Percentiles rank a stretch among this genome's conserved stretches.
Conservation (phyloP, 768 basidiomycete species). For the Termitomyces sp. region DNA sequence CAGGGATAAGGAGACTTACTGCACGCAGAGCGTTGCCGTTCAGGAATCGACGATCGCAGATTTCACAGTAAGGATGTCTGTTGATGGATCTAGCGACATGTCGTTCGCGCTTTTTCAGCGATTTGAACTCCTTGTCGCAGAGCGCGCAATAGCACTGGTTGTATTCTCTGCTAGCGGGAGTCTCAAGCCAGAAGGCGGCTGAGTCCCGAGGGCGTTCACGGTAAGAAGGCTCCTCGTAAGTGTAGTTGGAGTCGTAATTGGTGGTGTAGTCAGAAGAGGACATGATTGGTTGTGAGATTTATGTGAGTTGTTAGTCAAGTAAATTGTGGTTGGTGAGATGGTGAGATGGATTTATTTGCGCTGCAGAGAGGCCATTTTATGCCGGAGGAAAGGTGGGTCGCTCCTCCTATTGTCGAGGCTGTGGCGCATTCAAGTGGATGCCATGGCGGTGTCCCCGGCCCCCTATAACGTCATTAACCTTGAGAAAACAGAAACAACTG, state of each 20-base stretch:
- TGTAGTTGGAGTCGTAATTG: not conserved
- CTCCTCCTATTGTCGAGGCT: constrained; percentile 7
- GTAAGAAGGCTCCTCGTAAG: not conserved
- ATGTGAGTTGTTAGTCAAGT: not conserved
- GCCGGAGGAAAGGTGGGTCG: constrained; percentile 8
- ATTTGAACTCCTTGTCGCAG: constrained; percentile 1
- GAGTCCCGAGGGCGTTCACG: not conserved
- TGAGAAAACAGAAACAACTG: too few relatives aligned
- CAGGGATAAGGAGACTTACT: not conserved
- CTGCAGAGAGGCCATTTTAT: constrained; percentile 2
- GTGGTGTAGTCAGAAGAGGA: not conserved
- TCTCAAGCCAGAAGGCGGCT: not conserved
- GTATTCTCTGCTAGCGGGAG: not conserved
- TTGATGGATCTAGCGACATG: constrained; percentile 7
- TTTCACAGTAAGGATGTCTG: too few relatives aligned
- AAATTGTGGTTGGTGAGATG: not conserved
- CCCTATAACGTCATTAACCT: not conserved
- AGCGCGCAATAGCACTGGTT: constrained; percentile 7
- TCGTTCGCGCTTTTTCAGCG: constrained; percentile 4
- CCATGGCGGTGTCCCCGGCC: not conserved
- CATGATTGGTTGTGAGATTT: not conserved
- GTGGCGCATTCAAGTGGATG: constrained; percentile 6
- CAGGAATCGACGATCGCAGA: too few relatives aligned
- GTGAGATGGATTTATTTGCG: not conserved
- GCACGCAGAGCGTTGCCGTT: too few relatives aligned